A percentile compares a stretch with the other conserved stretches of the same genome.
Evolutionary conservation across 257 asterid genomes (phyloP).

Genomic region (Penstemon newberryi): DNA sequence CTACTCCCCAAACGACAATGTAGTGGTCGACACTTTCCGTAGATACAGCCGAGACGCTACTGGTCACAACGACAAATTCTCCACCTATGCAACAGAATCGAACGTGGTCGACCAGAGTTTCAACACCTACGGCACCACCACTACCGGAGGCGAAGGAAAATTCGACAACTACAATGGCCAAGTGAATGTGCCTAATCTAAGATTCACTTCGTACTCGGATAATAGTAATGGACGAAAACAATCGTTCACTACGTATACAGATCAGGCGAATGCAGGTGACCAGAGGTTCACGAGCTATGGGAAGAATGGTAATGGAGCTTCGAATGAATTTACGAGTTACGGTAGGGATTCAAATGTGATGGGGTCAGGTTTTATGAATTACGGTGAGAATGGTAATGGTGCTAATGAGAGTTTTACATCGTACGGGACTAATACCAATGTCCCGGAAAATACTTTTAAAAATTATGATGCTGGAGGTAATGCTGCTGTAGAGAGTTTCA

Average conservation of each 20-base stretch:
- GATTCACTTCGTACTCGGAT: constrained; percentile 60
- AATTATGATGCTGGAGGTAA: constrained; percentile 55
- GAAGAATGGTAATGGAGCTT: constrained; percentile 60
- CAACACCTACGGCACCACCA: constrained; percentile 51
- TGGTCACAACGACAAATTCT: constrained; percentile 56
- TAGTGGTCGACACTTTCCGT: constrained; percentile 56
- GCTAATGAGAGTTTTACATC: constrained; percentile 49
- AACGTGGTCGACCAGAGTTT: constrained; percentile 67
- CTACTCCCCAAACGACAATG: constrained; percentile 51
- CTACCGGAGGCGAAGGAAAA: constrained; percentile 56
- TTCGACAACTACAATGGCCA: constrained; percentile 42
- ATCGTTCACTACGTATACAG: constrained; percentile 38
- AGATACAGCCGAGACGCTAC: constrained; percentile 76
- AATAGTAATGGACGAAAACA: constrained; percentile 47
- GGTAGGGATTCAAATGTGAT: constrained; percentile 53
- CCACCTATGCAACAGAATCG: constrained; percentile 48
- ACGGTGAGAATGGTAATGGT: constrained; percentile 55
- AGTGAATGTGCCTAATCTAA: constrained; percentile 44
- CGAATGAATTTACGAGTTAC: constrained; percentile 46
- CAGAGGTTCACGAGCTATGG: constrained; percentile 59
- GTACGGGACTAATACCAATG: constrained; percentile 51
- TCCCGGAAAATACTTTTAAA: constrained; percentile 50
- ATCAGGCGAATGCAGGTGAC: constrained; percentile 48
- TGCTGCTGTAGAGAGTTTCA: constrained; percentile 49
- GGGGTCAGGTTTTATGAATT: constrained; percentile 51